Base-by-base conservation (phyloP, 2,329 filamentous ascomycete genomes). In the Cercospora sp. region DNA sequence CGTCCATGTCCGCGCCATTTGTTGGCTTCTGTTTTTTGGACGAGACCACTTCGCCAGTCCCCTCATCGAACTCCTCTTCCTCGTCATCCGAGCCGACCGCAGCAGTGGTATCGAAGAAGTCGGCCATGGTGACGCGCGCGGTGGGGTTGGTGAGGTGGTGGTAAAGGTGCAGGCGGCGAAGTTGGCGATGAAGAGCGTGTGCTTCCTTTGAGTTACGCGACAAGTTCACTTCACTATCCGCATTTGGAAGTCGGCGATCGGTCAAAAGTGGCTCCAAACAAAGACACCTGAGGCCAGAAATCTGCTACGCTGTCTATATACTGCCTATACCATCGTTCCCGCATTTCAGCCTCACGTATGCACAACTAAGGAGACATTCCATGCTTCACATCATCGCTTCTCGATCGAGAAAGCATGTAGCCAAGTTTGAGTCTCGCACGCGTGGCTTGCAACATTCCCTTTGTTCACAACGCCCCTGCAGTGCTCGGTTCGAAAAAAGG, bases 21-120 rank as follows among this genome's bases (percentile, higher is more conserved):
- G 74, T 66, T 77, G 83, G 83, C 63, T 80, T 68, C 37, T 72
- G 59, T 13, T 67, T 63, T 26, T 57, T 73, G 8, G 63, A 30
- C 28, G 28, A 58, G 13, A 81, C 83, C 58, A 82, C 80, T 74
- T 91, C 86, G 63, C 88, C 91, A 28, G 86, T 89, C 70, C 92
- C 91, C 72, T 94, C 92, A 74, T 93, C 90, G 70, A 91, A 92
- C 40, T 96, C 93, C 69, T 96, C 93, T 70, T 89, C 87, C 73
- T 94, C 92, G 66, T 95, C 92, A 28, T 89, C 89, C 77, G 94
- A 94, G 69, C 97, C 84, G 80, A 96, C 89, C 74, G 94, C 95
- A 82, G 93, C 90, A 72, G 89, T 89, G 74, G 94, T 90, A 76
- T 99, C 90, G 77, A 97, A 84, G 78, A 93, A 80, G 66, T 76